phyloP scores from a whole-genome alignment of 2,329 filamentous ascomycete genomes.

The Fusarium chaquense region DNA sequence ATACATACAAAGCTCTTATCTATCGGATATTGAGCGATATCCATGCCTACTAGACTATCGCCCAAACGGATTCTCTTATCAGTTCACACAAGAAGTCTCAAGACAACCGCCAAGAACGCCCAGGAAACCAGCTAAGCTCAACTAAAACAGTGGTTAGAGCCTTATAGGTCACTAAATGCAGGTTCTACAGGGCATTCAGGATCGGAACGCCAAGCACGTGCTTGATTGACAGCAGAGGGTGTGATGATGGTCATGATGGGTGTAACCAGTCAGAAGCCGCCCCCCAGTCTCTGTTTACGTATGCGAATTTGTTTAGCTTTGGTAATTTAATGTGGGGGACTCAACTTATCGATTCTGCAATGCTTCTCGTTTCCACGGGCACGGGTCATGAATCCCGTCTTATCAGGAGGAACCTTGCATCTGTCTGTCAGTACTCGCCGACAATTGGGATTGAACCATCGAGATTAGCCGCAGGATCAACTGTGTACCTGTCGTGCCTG shows the following conservation, averaged over 20 bases:
- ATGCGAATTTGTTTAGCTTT: constrained; percentile 53
- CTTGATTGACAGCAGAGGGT: constrained; percentile 15
- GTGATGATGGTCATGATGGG: constrained; percentile 18
- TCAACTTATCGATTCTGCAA: constrained; percentile 35
- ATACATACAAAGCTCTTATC: constrained; percentile 25
- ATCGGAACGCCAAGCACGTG: constrained; percentile 40
- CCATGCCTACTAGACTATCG: constrained; percentile 15
- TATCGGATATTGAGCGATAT: constrained; percentile 38
- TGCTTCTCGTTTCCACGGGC: constrained; percentile 32
- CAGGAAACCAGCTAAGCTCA: constrained; percentile 12
- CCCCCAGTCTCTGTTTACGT: constrained; percentile 49
- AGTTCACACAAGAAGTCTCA: constrained; percentile 18
- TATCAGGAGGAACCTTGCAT: constrained; percentile 40
- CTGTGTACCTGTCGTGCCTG: not conserved
- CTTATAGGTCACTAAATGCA: constrained; percentile 25
- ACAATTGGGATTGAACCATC: constrained; percentile 27
- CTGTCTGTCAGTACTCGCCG: not conserved
- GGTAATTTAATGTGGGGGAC: constrained; percentile 37
- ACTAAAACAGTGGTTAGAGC: constrained; percentile 17
- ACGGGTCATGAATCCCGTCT: constrained; percentile 30
- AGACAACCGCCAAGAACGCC: constrained; percentile 24
- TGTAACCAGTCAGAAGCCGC: constrained; percentile 43
- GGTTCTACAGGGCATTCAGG: constrained; percentile 36
- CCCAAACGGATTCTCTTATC: constrained; percentile 36
- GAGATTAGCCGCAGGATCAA: not conserved